Evolutionary conservation across 768 basidiomycete species (phyloP).

Genomic region (Leccinum subgranulosum): DNA sequence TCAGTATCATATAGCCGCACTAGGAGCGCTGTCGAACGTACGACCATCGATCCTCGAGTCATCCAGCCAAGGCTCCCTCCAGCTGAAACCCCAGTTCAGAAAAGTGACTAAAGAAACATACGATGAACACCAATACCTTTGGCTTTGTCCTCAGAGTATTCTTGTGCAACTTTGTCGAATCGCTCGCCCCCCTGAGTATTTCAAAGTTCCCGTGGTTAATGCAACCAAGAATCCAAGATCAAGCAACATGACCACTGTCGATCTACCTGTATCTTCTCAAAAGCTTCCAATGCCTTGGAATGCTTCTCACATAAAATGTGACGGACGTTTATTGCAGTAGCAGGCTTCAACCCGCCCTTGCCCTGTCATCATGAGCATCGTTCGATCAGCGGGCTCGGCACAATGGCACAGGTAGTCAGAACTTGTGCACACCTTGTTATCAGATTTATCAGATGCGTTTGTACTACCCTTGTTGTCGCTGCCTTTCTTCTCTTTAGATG

Average conservation of each 20-base stretch:
- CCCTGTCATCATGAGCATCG: slow-evolving; percentile 30
- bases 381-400: background rate
- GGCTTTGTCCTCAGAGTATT: slow-evolving; percentile 89
- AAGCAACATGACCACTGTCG: background rate
- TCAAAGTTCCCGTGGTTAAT: background rate
- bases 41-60: slow-evolving; percentile 81
- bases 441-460: slow-evolving; percentile 16
- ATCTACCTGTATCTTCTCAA: slow-evolving; percentile 73
- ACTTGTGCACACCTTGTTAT: slow-evolving; percentile 24
- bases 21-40: slow-evolving; percentile 31
- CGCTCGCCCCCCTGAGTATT: slow-evolving; percentile 62
- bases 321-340: slow-evolving; percentile 80
- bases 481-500: slow-evolving; percentile 22
- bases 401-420: background rate
- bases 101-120: background rate
- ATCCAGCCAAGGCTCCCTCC: slow-evolving; percentile 89
- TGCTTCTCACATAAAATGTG: slow-evolving; percentile 90
- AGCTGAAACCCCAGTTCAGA: slow-evolving; percentile 39
- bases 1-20: slow-evolving; percentile 1
- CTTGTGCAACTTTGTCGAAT: slow-evolving; percentile 87
- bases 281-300: slow-evolving; percentile 71
- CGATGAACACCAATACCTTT: slow-evolving; percentile 59
- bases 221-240: background rate
- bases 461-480: slow-evolving; percentile 17
- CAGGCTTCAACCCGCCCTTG: slow-evolving; percentile 67